phyloP scores from a whole-genome alignment of 129 eudicot species.

The Helianthus tuberosus region DNA sequence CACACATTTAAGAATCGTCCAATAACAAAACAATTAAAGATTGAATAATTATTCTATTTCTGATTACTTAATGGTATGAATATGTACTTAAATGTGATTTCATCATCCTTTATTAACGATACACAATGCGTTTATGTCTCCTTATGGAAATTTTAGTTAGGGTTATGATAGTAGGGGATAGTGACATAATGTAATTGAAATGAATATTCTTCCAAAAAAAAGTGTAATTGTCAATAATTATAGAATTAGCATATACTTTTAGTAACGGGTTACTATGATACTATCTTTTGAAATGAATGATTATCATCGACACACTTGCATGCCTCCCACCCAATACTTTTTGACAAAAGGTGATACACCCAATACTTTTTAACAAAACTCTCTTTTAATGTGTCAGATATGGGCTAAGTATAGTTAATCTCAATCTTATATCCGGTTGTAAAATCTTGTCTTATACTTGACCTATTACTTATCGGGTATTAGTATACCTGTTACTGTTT shows the following conservation, averaged over 20 bases:
- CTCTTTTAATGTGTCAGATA: not conserved
- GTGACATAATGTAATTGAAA: not conserved
- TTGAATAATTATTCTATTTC: not conserved
- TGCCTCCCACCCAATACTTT: slow-evolving; percentile 3
- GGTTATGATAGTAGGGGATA: no score
- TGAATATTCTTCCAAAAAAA: slow-evolving; percentile 3
- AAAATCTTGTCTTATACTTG: no score
- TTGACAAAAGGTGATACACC: not conserved
- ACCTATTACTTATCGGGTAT: no score
- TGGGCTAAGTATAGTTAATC: no score
- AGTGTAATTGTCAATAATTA: not conserved
- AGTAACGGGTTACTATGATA: slow-evolving; percentile 23
- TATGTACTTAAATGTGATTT: not conserved
- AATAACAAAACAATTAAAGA: not conserved
- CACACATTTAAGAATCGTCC: not conserved
- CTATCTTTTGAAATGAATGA: slow-evolving; percentile 22
- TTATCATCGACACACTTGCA: not conserved
- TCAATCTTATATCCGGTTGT: no score
- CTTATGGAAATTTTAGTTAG: no score
- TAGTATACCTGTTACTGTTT: no score
- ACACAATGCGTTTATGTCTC: no score
- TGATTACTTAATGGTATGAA: not conserved
- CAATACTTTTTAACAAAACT: not conserved
- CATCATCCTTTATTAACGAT: no score
- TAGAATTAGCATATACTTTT: not conserved